Conservation (phyloP, 176 grass and related monocot species). For the Carex scoparia region DNA sequence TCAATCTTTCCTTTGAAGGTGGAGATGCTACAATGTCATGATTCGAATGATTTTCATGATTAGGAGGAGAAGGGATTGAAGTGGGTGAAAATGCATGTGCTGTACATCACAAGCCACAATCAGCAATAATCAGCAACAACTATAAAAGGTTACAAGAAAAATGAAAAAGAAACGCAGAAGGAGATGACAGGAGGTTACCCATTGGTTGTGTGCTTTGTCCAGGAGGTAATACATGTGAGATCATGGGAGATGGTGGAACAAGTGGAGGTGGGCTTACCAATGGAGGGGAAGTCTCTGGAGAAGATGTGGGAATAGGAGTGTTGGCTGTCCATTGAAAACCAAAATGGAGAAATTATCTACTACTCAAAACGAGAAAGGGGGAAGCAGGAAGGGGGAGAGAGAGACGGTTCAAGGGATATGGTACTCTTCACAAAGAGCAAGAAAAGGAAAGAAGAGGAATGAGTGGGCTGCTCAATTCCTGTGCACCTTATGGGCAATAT, state of each 20-base stretch:
- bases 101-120: constrained; percentile 27
- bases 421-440: too few relatives aligned
- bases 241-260: constrained; percentile 9
- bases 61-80: constrained; percentile 28
- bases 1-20: constrained; percentile 24
- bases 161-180: not conserved
- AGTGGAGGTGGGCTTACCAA: not conserved
- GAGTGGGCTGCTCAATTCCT: too few relatives aligned
- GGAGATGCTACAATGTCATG: constrained; percentile 24
- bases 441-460: too few relatives aligned
- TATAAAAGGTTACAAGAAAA: not conserved
- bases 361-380: constrained; percentile 7
- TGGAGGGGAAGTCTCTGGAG: constrained; percentile 33
- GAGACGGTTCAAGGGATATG: too few relatives aligned
- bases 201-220: constrained; percentile 17
- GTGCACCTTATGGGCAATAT: too few relatives aligned
- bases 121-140: constrained; percentile 15
- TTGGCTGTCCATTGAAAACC: constrained; percentile 9
- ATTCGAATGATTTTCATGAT: not conserved
- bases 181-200: constrained; percentile 24
- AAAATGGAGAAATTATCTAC: constrained; percentile 21
- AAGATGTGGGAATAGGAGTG: constrained; percentile 21
- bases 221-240: not conserved
- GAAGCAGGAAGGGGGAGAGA: not conserved
- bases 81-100: constrained; percentile 26